Conservation (phyloP, 768 basidiomycete species). For the Pisolithus orientalis region DNA sequence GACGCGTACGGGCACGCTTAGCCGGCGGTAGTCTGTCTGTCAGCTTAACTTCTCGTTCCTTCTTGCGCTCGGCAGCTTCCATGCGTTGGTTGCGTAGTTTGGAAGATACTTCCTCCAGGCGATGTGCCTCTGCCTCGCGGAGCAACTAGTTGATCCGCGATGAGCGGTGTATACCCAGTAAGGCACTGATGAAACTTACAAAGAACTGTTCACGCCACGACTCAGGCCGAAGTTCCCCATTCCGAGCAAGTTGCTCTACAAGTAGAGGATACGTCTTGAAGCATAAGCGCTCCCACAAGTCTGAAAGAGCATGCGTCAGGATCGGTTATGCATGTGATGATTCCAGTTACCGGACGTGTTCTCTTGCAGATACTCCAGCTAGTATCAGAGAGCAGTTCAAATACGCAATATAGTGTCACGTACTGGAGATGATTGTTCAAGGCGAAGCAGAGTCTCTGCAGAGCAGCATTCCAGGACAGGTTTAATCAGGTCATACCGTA, state of each 20-base stretch:
- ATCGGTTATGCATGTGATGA: background rate
- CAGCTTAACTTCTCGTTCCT: conserved; percentile 67
- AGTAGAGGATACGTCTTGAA: conserved; percentile 52
- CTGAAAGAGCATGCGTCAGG: conserved; percentile 29
- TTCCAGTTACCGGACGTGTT: conserved; percentile 47
- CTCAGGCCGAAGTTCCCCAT: conserved; percentile 39
- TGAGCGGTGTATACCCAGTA: conserved; percentile 1
- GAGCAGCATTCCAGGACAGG: conserved; percentile 73
- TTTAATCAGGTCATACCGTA: conserved; percentile 59
- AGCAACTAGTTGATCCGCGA: conserved; percentile 37
- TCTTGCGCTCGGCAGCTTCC: conserved; percentile 70
- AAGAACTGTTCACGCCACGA: conserved; percentile 69
- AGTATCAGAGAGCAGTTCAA: conserved; percentile 9
- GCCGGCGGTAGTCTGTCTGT: conserved; percentile 63
- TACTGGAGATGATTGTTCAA: conserved; percentile 71
- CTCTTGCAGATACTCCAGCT: conserved; percentile 42
- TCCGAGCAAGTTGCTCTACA: conserved; percentile 39
- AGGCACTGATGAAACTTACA: conserved; percentile 35
- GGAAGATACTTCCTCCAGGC: conserved; percentile 56
- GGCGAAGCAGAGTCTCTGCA: conserved; percentile 58
- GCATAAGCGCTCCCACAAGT: conserved; percentile 64
- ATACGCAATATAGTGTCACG: conserved; percentile 21
- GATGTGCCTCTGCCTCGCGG: conserved; percentile 52
- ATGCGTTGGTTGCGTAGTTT: conserved; percentile 61
- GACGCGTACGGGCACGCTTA: conserved; percentile 46